A percentile compares a stretch with the other conserved stretches of the same genome.
Conservation (phyloP, 257 asterid species). For the Thymus mandschuricus region DNA sequence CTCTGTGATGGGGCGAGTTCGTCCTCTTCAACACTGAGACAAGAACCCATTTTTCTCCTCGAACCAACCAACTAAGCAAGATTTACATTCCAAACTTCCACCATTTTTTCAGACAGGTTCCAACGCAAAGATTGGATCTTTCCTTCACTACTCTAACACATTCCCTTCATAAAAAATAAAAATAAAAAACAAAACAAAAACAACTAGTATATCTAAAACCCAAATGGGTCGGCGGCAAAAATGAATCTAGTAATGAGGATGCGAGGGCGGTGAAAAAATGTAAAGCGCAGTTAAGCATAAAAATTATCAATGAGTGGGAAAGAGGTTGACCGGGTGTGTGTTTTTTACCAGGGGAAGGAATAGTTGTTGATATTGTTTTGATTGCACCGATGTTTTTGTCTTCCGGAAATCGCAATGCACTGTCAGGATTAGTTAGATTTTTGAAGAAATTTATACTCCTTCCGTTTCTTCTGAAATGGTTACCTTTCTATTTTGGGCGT, state of each 20-base stretch:
- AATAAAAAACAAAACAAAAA: constrained; percentile 24
- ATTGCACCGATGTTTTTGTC: constrained; percentile 25
- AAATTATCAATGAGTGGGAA: constrained; percentile 25
- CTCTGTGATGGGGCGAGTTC: constrained; percentile 35
- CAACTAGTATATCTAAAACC: constrained; percentile 22
- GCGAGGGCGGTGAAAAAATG: constrained; percentile 23
- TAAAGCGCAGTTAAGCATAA: constrained; percentile 33
- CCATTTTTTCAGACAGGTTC: constrained; percentile 18
- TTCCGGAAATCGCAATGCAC: constrained; percentile 13
- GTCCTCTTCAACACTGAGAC: constrained; percentile 73
- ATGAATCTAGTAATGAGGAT: constrained; percentile 36
- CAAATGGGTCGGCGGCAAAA: constrained; percentile 39
- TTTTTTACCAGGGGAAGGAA: constrained; percentile 1
- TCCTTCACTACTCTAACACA: background rate
- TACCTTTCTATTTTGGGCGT: too few species aligned
- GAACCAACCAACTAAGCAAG: constrained; percentile 31
- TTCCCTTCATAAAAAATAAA: background rate
- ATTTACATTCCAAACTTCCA: constrained; percentile 47
- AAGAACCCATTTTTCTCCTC: constrained; percentile 67
- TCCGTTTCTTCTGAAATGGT: too few species aligned
- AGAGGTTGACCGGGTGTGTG: constrained; percentile 3
- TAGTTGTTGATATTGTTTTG: background rate
- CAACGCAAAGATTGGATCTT: constrained; percentile 32
- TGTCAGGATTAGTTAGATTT: background rate
- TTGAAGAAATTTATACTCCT: constrained; percentile 2